Evolutionary conservation across 1,139 yeast species (phyloP), one percentile per base, ranked within the genome.

Genomic region (Candida tropicalis): DNA sequence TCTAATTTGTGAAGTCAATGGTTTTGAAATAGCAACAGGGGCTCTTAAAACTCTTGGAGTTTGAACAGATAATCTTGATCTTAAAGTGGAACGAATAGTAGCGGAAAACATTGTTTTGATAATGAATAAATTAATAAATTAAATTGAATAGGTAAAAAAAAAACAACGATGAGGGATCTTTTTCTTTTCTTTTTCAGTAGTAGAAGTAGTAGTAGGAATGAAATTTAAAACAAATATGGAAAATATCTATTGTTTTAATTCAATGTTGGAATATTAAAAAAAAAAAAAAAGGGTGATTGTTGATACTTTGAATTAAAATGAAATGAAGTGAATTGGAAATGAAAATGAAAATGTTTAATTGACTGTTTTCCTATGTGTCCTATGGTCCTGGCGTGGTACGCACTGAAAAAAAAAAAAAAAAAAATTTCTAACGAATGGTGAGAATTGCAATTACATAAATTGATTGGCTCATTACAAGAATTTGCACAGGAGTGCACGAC

Each of bases 11-110:
- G 45, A 42, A 25, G 44, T 35, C 32, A 35, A 40, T 24, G 46
- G 40, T 43, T 44, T 55, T 39, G 57, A 54, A 36, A 58, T 52
- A 43, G 59, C 44, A 33, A 59, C 50, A 46, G 58, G 38, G 17
- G 39, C 43, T 29, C 40, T 41, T 10, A 51, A 37, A 27, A 46
- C 51, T 57, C 66, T 64, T 49, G 68, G 65, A 41, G 56, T 51
- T 38, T 64, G 60, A 44, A 58, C 55, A 31, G 55, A 58, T 43
- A 54, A 58, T 59, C 73, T 70, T 45, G 75, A 68, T 71, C 79
- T 78, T 55, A 77, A 64, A 55, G 77, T 74, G 54, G 79, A 67
- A 73, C 82, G 82, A 62, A 79, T 60, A 50, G 79, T 61, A 52
- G 77, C 64, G 50, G 80, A 62, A 57, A 76, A 68, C 82, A 77